Base-by-base conservation (phyloP, 1,284 basidiomycete genomes). In the Lentinus polychrous region DNA sequence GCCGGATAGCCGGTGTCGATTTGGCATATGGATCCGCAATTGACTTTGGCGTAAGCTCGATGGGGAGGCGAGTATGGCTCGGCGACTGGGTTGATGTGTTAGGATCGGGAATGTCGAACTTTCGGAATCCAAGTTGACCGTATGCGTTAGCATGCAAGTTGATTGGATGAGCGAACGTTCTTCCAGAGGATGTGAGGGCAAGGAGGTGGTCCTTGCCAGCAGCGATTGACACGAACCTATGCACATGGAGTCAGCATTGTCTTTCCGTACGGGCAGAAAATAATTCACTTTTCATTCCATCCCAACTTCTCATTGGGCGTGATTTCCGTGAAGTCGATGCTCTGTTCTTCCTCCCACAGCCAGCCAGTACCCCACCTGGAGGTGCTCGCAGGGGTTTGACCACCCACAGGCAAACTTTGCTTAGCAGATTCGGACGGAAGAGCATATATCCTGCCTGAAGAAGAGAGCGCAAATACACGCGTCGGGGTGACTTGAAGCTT, bases 121-220 rank as follows among this genome's bases (percentile, higher is more conserved):
- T 84, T 57, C 72, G 80, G 60, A 83, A 77, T 11, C 92, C 93
- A 10, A 97, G 81, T 66, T 97, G 94, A 1, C 91, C 90, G 63
- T 85, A 81, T 0, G 75, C 70, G 67, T 98, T 97, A n/a, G 85
- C 93, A 7, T 77, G 67, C 46, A 81, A 78, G 52, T 81, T 81
- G 41, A 91, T 74, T 0, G 94, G 89, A 52, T 91, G 81, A 0
- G 83, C 79, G 61, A 91, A 94, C 1, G 87, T 81, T 44, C 91
- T 81, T 1, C 93, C 93, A 40, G 77, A 71, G 22, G 82, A 88
- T 2, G 93, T 93, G 10, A 95, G 69, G 0, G 91, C 92, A 14
- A 97, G 77, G 6, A 97, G 70, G 63, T 98, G 94, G 60, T 91
- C 79, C 17, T 72, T 66, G 7, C 94, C 94, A 1, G 84, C 78